phyloP scores from a whole-genome alignment of 1,284 basidiomycete genomes.

The Volvariella surrecta region DNA sequence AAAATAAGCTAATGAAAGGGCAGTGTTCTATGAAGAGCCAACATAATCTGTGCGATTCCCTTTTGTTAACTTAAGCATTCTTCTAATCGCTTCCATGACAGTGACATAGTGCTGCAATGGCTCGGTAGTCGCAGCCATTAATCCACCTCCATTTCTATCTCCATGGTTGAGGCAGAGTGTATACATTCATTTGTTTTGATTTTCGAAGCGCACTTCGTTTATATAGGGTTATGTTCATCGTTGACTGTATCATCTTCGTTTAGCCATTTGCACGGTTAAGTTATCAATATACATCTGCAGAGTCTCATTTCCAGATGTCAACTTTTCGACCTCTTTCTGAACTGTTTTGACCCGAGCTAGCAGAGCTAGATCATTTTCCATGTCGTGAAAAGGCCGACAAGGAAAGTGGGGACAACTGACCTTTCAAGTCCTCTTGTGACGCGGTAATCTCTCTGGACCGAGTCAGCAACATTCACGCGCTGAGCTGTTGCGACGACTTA shows the following conservation, averaged over 20 bases:
- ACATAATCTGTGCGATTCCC: conserved; percentile 69
- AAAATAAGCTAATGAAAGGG: conserved; percentile 6
- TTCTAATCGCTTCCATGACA: conserved; percentile 18
- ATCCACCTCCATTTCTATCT: conserved; percentile 1
- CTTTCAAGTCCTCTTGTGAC: conserved; percentile 64
- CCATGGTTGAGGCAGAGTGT: too few species aligned
- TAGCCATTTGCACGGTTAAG: conserved; percentile 76
- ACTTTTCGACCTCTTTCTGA: conserved; percentile 69
- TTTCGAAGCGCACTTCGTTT: too few species aligned
- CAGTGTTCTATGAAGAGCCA: conserved; percentile 93
- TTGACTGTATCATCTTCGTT: conserved; percentile 36
- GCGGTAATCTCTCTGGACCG: conserved; percentile 56
- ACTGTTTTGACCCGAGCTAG: conserved; percentile 57
- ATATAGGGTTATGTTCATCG: not conserved
- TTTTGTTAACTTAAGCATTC: not conserved
- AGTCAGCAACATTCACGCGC: conserved; percentile 1
- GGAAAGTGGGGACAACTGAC: conserved; percentile 29
- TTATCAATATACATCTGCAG: conserved; percentile 87
- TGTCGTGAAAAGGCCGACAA: conserved; percentile 6
- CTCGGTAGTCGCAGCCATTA: conserved; percentile 56
- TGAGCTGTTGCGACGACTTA: conserved; percentile 13
- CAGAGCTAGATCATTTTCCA: conserved; percentile 38
- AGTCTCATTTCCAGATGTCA: conserved; percentile 70
- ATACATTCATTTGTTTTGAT: too few species aligned
- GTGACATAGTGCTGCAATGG: conserved; percentile 72